phyloP scores from a whole-genome alignment of 2,329 filamentous ascomycete species.

The Cadophora luteo-olivacea region DNA sequence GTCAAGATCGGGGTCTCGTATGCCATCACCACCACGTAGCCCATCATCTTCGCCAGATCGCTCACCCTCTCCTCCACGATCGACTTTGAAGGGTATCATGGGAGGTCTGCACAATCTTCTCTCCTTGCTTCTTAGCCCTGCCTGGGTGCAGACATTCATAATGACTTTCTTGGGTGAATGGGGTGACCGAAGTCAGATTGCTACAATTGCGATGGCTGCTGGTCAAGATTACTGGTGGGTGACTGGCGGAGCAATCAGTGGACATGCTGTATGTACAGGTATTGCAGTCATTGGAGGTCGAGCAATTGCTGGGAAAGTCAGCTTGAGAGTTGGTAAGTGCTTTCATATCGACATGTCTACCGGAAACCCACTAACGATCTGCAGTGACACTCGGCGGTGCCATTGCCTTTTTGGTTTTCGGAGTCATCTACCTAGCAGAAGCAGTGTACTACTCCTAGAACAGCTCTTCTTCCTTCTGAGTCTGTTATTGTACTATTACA shows the following conservation, averaged over 20 bases:
- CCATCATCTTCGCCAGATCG: constrained; percentile 78
- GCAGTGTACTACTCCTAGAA: constrained; percentile 64
- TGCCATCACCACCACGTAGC: constrained; percentile 81
- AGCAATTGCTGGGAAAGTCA: constrained; percentile 91
- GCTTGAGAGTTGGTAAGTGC: constrained; percentile 90
- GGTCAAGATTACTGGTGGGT: constrained; percentile 99
- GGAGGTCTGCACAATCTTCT: constrained; percentile 84
- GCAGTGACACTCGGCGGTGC: constrained; percentile 92
- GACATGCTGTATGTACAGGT: constrained; percentile 89
- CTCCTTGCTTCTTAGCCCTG: constrained; percentile 87
- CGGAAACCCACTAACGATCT: constrained; percentile 35
- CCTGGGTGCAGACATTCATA: constrained; percentile 98
- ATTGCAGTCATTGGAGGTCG: constrained; percentile 90
- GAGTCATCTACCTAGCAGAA: constrained; percentile 89
- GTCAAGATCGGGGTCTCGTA: constrained; percentile 74
- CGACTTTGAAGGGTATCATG: constrained; percentile 52
- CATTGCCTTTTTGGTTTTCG: constrained; percentile 87
- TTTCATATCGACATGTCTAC: background rate
- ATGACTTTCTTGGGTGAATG: constrained; percentile 99
- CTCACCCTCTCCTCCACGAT: constrained; percentile 46
- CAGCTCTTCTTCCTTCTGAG: background rate
- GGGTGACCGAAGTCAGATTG: constrained; percentile 97
- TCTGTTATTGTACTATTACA: constrained; percentile 28
- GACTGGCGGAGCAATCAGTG: constrained; percentile 83
- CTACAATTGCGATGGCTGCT: constrained; percentile 98